These are phyloP conservation scores for Geotrichum fermentans DNA, from an alignment of 1,139 yeast species.

Conservation along the genomic window DNA sequence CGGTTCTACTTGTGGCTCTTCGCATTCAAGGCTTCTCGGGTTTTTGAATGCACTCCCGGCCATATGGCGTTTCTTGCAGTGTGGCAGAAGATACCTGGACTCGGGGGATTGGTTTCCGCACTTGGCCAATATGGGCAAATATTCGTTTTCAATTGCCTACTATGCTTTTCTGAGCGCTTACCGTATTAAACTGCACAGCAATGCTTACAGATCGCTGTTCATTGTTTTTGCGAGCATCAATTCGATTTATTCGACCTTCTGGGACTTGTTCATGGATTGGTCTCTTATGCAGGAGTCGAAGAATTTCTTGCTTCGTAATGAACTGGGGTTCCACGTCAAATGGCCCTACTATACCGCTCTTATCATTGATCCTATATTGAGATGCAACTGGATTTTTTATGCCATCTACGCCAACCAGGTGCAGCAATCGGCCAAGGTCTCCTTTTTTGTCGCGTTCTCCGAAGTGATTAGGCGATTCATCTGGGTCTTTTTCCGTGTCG, in stretches of 20 bases:
- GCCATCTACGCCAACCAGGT: slow-evolving; percentile 62
- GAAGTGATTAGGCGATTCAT: slow-evolving; percentile 77
- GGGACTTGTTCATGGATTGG: slow-evolving; percentile 98
- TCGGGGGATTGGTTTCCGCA: slow-evolving; percentile 97
- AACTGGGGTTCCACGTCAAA: slow-evolving; percentile 57
- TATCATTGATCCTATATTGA: slow-evolving; percentile 60
- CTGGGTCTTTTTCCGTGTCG: slow-evolving; percentile 91
- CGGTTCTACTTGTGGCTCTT: slow-evolving; percentile 66
- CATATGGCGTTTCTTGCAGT: slow-evolving; percentile 85
- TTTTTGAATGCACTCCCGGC: slow-evolving; percentile 80
- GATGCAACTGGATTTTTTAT: slow-evolving; percentile 91
- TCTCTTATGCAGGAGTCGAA: slow-evolving; percentile 77
- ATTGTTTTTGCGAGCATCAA: slow-evolving; percentile 71
- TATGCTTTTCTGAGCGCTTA: slow-evolving; percentile 74
- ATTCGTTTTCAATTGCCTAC: slow-evolving; percentile 59
- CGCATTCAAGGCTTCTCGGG: slow-evolving; percentile 70
- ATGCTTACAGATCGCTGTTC: slow-evolving; percentile 50
- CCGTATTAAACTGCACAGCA: slow-evolving; percentile 52
- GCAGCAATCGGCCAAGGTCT: slow-evolving; percentile 86
- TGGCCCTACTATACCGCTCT: slow-evolving; percentile 70
- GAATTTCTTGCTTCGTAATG: slow-evolving; percentile 61
- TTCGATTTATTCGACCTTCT: slow-evolving; percentile 61
- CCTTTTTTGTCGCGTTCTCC: slow-evolving; percentile 75
- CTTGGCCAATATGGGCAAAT: slow-evolving; percentile 82
- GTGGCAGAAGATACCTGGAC: slow-evolving; percentile 85